Evolutionary conservation across 2,329 filamentous ascomycete species (phyloP).

Genomic region (Fusarium algeriense): DNA sequence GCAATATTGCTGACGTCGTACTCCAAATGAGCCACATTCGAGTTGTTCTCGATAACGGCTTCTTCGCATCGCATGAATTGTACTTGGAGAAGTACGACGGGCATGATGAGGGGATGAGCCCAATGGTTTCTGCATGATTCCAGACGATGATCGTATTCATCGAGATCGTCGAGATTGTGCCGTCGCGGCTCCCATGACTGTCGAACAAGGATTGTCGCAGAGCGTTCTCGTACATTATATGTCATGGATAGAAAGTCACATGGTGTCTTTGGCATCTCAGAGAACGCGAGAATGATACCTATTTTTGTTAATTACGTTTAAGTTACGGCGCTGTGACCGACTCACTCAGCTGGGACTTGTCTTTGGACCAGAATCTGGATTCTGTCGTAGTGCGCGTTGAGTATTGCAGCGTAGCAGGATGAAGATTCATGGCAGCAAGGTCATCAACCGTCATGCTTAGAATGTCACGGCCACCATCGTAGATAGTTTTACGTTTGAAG

Average conservation of each 20-base stretch:
- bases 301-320: constrained; percentile 6
- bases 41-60: constrained; percentile 58
- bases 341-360: constrained; percentile 52
- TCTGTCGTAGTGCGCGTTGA: constrained; percentile 55
- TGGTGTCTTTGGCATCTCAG: constrained; percentile 58
- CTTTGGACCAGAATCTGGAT: constrained; percentile 56
- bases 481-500: constrained; percentile 51
- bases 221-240: constrained; percentile 55
- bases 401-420: constrained; percentile 56
- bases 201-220: constrained; percentile 57
- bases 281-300: constrained; percentile 61
- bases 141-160: constrained; percentile 60
- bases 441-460: constrained; percentile 53
- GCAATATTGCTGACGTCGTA: constrained; percentile 58
- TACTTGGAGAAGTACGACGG: constrained; percentile 61
- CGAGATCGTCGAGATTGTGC: constrained; percentile 57
- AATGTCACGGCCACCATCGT: constrained; percentile 51
- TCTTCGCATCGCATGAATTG: constrained; percentile 60
- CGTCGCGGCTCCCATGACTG: constrained; percentile 58
- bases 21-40: constrained; percentile 57
- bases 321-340: neutral
- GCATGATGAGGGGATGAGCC: constrained; percentile 60
- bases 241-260: constrained; percentile 63
- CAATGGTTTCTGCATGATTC: constrained; percentile 59
- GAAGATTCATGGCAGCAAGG: constrained; percentile 52